phyloP scores from a whole-genome alignment of 768 basidiomycete species.

The Naematelia encephala region DNA sequence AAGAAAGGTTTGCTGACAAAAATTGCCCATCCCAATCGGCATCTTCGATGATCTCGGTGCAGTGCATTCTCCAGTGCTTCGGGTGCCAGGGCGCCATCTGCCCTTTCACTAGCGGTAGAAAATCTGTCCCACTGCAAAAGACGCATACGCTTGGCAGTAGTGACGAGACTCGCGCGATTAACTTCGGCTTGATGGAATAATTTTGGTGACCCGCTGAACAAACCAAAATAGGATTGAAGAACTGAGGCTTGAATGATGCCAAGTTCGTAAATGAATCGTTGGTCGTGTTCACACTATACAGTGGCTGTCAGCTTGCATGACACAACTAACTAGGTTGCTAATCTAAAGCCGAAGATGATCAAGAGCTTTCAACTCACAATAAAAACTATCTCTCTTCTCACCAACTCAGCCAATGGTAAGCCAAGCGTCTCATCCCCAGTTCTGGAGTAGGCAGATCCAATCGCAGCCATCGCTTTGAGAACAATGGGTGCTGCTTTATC shows the following conservation, averaged over 20 bases:
- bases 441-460: constrained; percentile 11
- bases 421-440: constrained; percentile 12
- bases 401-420: constrained; percentile 11
- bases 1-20: constrained; percentile 9
- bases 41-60: constrained; percentile 15
- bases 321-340: too few species aligned
- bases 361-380: too few species aligned
- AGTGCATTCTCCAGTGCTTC: constrained; percentile 1
- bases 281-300: constrained; percentile 14
- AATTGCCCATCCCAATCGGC: constrained; percentile 19
- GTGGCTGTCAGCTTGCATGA: too few species aligned
- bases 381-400: constrained; percentile 13
- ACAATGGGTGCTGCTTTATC: constrained; percentile 16
- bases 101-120: constrained; percentile 6
- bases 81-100: background rate
- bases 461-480: constrained; percentile 14
- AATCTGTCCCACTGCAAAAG: constrained; percentile 4
- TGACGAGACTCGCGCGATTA: constrained; percentile 8
- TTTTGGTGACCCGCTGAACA: constrained; percentile 15
- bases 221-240: constrained; percentile 12
- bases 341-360: too few species aligned
- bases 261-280: constrained; percentile 12
- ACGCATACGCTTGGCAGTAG: constrained; percentile 12
- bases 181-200: constrained; percentile 17
- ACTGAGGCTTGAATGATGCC: constrained; percentile 12